These are phyloP conservation scores for Fusarium incarnatum DNA, from an alignment of 2,329 filamentous ascomycete species.

Conservation along the genomic window DNA sequence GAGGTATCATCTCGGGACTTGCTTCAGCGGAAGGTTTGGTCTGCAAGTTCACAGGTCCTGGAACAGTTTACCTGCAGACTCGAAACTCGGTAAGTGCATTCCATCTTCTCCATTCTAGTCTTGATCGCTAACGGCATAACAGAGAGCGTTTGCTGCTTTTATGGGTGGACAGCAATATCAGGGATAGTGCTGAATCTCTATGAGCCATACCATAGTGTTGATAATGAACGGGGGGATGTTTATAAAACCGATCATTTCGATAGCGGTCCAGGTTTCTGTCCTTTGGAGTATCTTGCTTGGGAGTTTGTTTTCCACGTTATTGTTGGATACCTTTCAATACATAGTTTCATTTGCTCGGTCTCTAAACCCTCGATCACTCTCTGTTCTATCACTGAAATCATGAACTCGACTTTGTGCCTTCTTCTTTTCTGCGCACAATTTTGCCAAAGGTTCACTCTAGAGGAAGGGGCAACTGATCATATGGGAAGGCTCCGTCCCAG, in stretches of 20 bases:
- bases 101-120: not conserved
- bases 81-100: conserved; percentile 75
- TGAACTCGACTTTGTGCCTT: not conserved
- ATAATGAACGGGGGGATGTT: not conserved
- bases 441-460: not conserved
- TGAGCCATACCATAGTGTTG: not conserved
- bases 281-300: not conserved
- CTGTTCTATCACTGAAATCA: not conserved
- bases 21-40: conserved; percentile 88
- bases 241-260: not conserved
- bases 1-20: conserved; percentile 90
- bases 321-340: conserved; percentile 35
- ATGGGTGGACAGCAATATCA: conserved; percentile 61
- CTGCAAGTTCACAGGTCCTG: conserved; percentile 93
- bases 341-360: not conserved
- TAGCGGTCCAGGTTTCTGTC: not conserved
- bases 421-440: not conserved
- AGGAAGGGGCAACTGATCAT: not conserved
- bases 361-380: not conserved
- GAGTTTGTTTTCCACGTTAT: conserved; percentile 21
- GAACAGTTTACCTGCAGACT: conserved; percentile 92
- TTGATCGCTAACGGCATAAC: conserved; percentile 19
- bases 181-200: conserved; percentile 26
- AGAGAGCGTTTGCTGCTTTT: conserved; percentile 66
- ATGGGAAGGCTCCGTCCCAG: not conserved